Base-by-base conservation (phyloP, 306 rosid genomes). In the Leucaena leucocephala region DNA sequence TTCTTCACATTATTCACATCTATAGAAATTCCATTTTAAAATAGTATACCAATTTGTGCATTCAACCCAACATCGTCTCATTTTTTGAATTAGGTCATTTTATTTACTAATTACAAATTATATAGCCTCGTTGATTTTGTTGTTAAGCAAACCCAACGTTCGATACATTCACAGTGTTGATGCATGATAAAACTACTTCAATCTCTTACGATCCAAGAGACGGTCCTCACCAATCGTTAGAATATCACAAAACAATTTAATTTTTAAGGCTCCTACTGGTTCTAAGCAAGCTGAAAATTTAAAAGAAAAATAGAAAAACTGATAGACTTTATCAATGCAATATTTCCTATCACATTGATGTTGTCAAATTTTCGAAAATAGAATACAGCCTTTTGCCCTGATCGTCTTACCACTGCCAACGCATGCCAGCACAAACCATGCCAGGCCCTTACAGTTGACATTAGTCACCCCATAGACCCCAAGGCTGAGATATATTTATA, bases 1-100 rank as follows among this genome's bases (percentile, higher is more conserved):
- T 35, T 19, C 44, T 46, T 52, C 78, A 48, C 74, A 63, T 59
- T 39, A 69, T 44, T 44, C 22, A 65, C 6, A 65, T 46, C 39
- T 43, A 49, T 6, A 49, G 39, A 72, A 35, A 21, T 34, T 72
- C 76, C 64, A 3, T 71, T 45, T 65, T 4, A 77, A 72, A 44
- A 69, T 48, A 36, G 57, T 36, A 62, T 40, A 72, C 35, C 52
- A 54, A 36, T 71, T 65, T 6, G 33, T 2, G n/a, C 35, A 27
- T 59, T 22, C 39, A 59, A 59, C 17, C 65, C 36, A 58, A 58
- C 11, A 27, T 27, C 36, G 27, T 59, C 6, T 27, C 15, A 10
- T 59, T 4, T 27, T 58, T 57, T 58, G 15, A 8, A 22, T 27
- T 10, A 12, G 16, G 66, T 11, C 38, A 27, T 59, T 59, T 59